Evolutionary conservation across 2,329 filamentous ascomycete genomes (phyloP), one percentile per base, ranked within the genome.

Genomic region (Periglandula ipomoeae): DNA sequence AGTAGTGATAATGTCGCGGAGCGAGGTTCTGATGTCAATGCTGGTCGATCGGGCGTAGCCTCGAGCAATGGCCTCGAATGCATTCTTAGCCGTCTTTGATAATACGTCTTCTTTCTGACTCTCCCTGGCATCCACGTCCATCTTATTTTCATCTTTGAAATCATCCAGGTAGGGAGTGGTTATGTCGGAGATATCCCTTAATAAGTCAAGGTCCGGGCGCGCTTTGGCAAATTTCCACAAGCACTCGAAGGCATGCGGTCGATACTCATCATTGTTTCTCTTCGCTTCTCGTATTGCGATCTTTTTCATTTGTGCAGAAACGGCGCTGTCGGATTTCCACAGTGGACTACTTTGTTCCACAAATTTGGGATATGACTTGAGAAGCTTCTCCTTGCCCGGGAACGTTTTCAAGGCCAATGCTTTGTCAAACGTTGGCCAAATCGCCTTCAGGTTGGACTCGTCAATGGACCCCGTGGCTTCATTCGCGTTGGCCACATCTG

Each of bases 381-480:
- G 73, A 27, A 98, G 79, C 56, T 81, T 82, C 66, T 96, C 89
- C 63, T 98, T 98, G 20, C 89, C 89, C 1, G 85, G 78, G 74
- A 95, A 98, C 1, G 90, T 95, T 73, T 96, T 97, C 11, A 95
- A 81, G 2, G 81, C 79, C 37, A 97, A 69, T 1, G 87, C 82
- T 59, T 85, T 88, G 54, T 96, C 88, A 43, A 95, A 74, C 2
- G 84, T 78, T 0, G 87, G 87, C 91, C 91, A 98, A 20, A 96
- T 71, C 15, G 70, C 69, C 55, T 75, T 71, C 17, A 87, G 72
- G 37, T 82, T 80, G 3, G 72, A 60, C 17, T 76, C 72, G 52
- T 77, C 79, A 47, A 88, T 79, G 39, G 79, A 74, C 0, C 77
- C 79, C 5, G 74, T 71, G 45, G 71, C 67, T 10, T 78, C 75